Conservation (phyloP, 768 basidiomycete genomes). For the Hygrocybe coccinea region DNA sequence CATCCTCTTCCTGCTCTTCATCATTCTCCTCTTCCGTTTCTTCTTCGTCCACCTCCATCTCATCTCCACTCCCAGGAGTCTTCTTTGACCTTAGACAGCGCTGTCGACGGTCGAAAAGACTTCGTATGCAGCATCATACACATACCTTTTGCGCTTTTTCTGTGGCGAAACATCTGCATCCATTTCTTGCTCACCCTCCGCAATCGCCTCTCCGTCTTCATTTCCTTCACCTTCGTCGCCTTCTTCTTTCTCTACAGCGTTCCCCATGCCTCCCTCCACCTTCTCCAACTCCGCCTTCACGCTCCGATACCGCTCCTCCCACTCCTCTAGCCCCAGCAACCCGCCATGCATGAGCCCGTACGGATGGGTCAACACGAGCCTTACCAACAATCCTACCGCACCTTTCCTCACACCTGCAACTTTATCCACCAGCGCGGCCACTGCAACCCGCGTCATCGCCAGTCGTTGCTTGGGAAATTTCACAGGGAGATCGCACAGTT, state of each 20-base stretch:
- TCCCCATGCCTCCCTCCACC: slow-evolving; percentile 63
- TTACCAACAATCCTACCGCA: slow-evolving; percentile 69
- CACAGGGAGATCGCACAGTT: slow-evolving; percentile 66
- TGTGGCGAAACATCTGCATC: slow-evolving; percentile 24
- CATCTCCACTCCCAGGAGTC: slow-evolving; percentile 31
- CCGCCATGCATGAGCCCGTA: slow-evolving; percentile 85
- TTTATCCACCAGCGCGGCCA: slow-evolving; percentile 84
- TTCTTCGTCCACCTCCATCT: slow-evolving; percentile 59
- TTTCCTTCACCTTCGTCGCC: slow-evolving; percentile 35
- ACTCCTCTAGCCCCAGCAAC: slow-evolving; percentile 62
- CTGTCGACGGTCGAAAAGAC: background rate
- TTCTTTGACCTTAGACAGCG: slow-evolving; percentile 25
- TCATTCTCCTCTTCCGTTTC: slow-evolving; percentile 45
- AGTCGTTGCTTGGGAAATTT: slow-evolving; percentile 88
- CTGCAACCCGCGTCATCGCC: slow-evolving; percentile 67
- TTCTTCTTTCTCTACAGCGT: slow-evolving; percentile 48
- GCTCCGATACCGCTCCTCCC: slow-evolving; percentile 65
- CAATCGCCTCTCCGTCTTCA: slow-evolving; percentile 23
- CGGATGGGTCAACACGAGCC: slow-evolving; percentile 81
- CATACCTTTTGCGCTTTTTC: slow-evolving; percentile 36
- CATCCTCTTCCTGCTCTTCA: slow-evolving; percentile 37
- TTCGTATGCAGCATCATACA: background rate
- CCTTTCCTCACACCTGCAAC: slow-evolving; percentile 81
- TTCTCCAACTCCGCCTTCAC: slow-evolving; percentile 62
- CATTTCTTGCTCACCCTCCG: slow-evolving; percentile 24